Percentiles rank a stretch among this genome's conserved stretches.
phyloP scores from a whole-genome alignment of 1,284 basidiomycete species.

The Neonothopanus nambi region DNA sequence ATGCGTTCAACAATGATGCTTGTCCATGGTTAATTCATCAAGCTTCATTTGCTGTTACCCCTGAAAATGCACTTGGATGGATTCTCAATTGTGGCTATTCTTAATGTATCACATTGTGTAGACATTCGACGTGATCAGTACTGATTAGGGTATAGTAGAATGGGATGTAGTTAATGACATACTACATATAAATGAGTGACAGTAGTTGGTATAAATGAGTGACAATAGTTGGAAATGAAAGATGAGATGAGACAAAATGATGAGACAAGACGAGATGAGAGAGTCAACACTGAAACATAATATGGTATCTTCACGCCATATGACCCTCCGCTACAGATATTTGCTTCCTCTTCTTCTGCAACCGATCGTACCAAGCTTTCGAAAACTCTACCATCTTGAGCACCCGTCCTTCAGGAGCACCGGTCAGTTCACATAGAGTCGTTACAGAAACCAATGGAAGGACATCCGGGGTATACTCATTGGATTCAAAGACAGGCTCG shows the following conservation, averaged over 20 bases:
- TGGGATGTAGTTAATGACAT: no score
- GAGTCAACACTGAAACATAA: no score
- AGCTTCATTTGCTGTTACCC: neutral
- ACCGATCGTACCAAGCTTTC: conserved; percentile 18
- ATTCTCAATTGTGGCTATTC: conserved; percentile 1
- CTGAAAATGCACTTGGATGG: neutral
- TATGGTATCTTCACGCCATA: no score
- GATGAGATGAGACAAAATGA: no score
- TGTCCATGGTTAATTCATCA: neutral
- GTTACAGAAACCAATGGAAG: conserved; percentile 20
- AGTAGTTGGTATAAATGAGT: no score
- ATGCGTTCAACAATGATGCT: neutral
- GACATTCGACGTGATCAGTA: no score
- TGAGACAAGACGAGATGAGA: no score
- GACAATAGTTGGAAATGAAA: no score
- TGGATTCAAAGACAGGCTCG: conserved; percentile 12
- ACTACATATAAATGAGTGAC: no score
- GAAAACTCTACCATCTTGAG: conserved; percentile 23
- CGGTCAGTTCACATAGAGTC: conserved; percentile 16
- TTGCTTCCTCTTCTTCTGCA: neutral
- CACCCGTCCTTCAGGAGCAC: conserved; percentile 18
- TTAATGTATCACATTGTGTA: no score
- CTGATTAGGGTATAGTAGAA: no score
- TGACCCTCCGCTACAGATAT: no score
- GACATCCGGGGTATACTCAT: conserved; percentile 26